A percentile compares a stretch with the other conserved stretches of the same genome.
Conservation (phyloP, 805 yeast species). For the Teunomyces barrocoloradensis region DNA sequence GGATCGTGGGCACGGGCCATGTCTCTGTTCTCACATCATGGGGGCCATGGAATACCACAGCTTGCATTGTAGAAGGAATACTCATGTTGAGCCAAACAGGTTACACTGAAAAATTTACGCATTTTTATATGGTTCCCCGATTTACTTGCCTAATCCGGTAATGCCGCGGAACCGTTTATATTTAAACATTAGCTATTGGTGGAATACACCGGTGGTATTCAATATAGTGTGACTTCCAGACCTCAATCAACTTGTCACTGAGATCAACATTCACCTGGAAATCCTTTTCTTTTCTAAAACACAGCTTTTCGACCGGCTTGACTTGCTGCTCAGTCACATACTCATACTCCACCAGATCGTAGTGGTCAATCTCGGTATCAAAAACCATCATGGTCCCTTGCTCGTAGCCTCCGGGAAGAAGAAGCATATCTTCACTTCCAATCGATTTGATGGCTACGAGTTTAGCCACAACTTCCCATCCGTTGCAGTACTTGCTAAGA, state of each 20-base stretch:
- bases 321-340: conserved; percentile 13
- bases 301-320: conserved; percentile 16
- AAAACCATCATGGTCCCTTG: conserved; percentile 13
- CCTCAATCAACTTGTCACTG: conserved; percentile 19
- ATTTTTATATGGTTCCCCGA: neutral
- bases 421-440: conserved; percentile 14
- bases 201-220: neutral
- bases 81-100: neutral
- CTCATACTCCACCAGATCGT: conserved; percentile 16
- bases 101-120: neutral
- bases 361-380: conserved; percentile 20
- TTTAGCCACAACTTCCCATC: conserved; percentile 16
- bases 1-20: conserved; percentile 39
- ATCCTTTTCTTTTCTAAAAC: conserved; percentile 8
- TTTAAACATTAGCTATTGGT: neutral
- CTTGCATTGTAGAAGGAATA: conserved; percentile 39
- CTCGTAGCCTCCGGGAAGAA: conserved; percentile 23
- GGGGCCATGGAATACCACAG: conserved; percentile 49
- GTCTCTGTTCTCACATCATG: conserved; percentile 36
- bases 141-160: neutral
- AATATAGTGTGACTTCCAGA: conserved; percentile 15
- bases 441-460: conserved; percentile 9
- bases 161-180: too few relatives aligned
- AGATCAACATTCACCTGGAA: conserved; percentile 10
- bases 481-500: conserved; percentile 12